Evolutionary conservation across 257 asterid species (phyloP), one percentile per base, ranked within the genome.

Genomic region (Solanum rostratum): DNA sequence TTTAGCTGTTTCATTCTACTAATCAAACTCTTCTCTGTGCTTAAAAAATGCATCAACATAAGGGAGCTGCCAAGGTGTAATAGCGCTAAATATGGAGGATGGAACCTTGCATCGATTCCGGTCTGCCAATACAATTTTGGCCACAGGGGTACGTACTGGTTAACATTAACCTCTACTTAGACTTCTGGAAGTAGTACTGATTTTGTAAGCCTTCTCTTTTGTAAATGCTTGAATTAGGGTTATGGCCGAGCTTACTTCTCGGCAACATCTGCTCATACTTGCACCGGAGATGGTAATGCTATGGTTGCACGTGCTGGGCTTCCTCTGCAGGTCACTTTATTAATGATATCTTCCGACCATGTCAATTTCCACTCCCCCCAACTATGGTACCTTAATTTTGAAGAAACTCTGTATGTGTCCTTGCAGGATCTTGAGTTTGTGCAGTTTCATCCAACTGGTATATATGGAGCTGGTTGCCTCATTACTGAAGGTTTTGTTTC

Each of bases 201-300:
- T 27, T 16, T 76, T 76, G 37, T 50, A 50, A 78, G 12, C 46
- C 3, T 27, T 50, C 45, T 76, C 63, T 16, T 27, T 16, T 78
- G 2, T 49, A 50, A 16, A 16, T 86, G 84, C 52, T 81, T 27
- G 82, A 33, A 53, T 73, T 90, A 96, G 98, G 99, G 99, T 83
- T 96, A 96, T 87, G 99, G 99, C 39, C 88, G 99, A 85, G 88
- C 99, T 80, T 96, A 96, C 92, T 96, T 96, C 86, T 95, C 98
- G 85, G 98, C 98, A 80, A 96, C 99, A 76, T 96, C 99, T 88
- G 99, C 99, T 86, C 99, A 96, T 90, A 96, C 98, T 85, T 96
- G 99, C 94, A 96, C 99, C 2, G 99, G 99, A 87, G 99, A 96
- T 91, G 99, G 99, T 83, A 95, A 92, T 91, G 99, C 98, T 57